A percentile compares a stretch with the other conserved stretches of the same genome.
phyloP scores from a whole-genome alignment of 768 basidiomycete genomes.

The Rhodosporidiobolus sp. region DNA sequence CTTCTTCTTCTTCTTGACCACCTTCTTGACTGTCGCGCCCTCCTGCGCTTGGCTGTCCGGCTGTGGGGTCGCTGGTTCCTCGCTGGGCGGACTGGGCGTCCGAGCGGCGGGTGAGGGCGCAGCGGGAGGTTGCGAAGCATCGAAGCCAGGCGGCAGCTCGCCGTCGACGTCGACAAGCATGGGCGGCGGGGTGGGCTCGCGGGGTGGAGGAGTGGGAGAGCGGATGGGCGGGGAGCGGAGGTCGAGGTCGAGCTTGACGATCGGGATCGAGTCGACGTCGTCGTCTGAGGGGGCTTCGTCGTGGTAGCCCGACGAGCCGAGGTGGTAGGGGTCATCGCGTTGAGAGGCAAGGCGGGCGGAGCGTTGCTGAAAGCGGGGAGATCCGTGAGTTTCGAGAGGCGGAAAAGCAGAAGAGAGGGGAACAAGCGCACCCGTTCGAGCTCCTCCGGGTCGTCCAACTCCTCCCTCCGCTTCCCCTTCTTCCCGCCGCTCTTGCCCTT shows the following conservation, averaged over 20 bases:
- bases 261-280: conserved; percentile 87
- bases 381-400: no score
- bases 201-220: conserved; percentile 51
- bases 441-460: conserved; percentile 50
- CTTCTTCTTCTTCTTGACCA: neutral
- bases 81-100: neutral
- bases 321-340: conserved; percentile 87
- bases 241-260: conserved; percentile 68
- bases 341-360: conserved; percentile 71
- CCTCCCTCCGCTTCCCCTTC: conserved; percentile 55
- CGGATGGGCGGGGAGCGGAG: conserved; percentile 35
- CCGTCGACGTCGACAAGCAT: conserved; percentile 71
- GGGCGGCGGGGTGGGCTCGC: conserved; percentile 47
- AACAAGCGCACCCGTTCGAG: conserved; percentile 37
- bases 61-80: neutral
- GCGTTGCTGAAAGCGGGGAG: conserved; percentile 57
- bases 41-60: neutral
- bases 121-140: neutral
- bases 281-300: conserved; percentile 47
- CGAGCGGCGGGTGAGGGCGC: no score
- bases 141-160: conserved; percentile 66
- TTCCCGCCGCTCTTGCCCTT: conserved; percentile 53
- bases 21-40: neutral
- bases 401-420: no score
- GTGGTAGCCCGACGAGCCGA: conserved; percentile 48